phyloP scores from a whole-genome alignment of 306 rosid species.

The Echinosophora koreensis region DNA sequence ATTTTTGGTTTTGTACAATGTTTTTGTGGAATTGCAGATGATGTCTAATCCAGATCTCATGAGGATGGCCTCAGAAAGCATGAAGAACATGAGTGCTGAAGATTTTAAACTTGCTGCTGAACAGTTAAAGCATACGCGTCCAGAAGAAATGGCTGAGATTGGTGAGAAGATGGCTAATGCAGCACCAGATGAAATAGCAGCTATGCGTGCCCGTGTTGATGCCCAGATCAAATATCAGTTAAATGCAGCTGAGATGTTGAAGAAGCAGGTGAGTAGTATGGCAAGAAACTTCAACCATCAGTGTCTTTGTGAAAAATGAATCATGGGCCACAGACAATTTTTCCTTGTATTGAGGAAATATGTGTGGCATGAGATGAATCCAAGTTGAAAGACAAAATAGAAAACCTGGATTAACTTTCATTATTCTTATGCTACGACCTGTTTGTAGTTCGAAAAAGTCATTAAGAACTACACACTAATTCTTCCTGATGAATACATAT shows the following conservation, averaged over 20 bases:
- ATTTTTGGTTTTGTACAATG: not conserved
- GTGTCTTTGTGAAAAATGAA: slow-evolving; percentile 19
- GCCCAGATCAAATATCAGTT: slow-evolving; percentile 73
- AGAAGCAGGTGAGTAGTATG: slow-evolving; percentile 68
- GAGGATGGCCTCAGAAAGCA: slow-evolving; percentile 94
- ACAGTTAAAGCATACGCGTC: slow-evolving; percentile 86
- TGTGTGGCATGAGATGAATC: slow-evolving; percentile 7
- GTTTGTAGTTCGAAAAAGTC: not conserved
- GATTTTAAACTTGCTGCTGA: slow-evolving; percentile 87
- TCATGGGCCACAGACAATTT: not conserved
- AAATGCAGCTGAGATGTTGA: slow-evolving; percentile 85
- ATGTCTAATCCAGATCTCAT: slow-evolving; percentile 91
- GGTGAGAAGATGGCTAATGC: slow-evolving; percentile 91
- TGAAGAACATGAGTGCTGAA: slow-evolving; percentile 87
- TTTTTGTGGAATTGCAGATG: slow-evolving; percentile 66
- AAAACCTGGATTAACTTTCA: slow-evolving; percentile 18
- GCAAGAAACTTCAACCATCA: not conserved
- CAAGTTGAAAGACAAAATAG: slow-evolving; percentile 1
- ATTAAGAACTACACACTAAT: not conserved
- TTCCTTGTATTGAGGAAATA: not conserved
- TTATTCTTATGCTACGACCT: not conserved
- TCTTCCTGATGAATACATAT: not conserved
- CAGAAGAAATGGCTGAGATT: slow-evolving; percentile 95
- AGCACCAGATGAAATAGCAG: slow-evolving; percentile 82
- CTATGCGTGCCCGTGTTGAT: slow-evolving; percentile 77